Evolutionary conservation across 345 rosid genomes (phyloP).

Genomic region (Trapa incisa): DNA sequence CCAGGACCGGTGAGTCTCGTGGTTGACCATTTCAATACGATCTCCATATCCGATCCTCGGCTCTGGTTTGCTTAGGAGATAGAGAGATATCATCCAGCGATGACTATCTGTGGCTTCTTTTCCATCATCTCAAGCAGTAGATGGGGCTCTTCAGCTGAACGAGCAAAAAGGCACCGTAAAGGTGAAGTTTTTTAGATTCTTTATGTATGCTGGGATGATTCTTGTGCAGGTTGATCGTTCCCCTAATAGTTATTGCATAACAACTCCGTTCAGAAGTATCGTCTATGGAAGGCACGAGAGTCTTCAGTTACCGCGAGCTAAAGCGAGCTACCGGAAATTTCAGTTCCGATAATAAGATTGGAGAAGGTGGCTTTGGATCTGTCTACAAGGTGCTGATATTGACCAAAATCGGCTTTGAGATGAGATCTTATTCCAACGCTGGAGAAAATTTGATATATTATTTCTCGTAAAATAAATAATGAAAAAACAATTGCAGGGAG

Average conservation of each 20-base stretch:
- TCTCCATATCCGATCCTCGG: not conserved
- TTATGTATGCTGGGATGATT: not conserved
- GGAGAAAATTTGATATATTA: not conserved
- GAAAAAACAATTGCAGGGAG: conserved; percentile 36
- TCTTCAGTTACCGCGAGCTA: conserved; percentile 56
- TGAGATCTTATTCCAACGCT: not conserved
- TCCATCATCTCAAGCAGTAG: not conserved
- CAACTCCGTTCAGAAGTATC: conserved; percentile 31
- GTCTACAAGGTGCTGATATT: conserved; percentile 19
- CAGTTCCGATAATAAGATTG: conserved; percentile 49
- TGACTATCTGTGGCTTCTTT: not conserved
- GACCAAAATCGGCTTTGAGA: not conserved
- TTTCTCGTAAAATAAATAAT: conserved; percentile 7
- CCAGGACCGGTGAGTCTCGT: not conserved
- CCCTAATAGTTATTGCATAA: not conserved
- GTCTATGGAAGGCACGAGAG: conserved; percentile 31
- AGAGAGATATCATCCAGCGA: conserved; percentile 3
- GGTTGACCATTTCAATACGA: not conserved
- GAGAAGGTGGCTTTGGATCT: conserved; percentile 95
- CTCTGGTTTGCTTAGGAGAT: not conserved
- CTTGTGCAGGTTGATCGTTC: not conserved
- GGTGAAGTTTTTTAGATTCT: not conserved
- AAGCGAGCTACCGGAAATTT: conserved; percentile 62
- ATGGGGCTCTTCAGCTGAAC: not conserved
- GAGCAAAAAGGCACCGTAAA: not conserved